Percentiles rank a stretch among this genome's conserved stretches.
Evolutionary conservation across 805 yeast genomes (phyloP).

Genomic region (Yarrowia sp.): DNA sequence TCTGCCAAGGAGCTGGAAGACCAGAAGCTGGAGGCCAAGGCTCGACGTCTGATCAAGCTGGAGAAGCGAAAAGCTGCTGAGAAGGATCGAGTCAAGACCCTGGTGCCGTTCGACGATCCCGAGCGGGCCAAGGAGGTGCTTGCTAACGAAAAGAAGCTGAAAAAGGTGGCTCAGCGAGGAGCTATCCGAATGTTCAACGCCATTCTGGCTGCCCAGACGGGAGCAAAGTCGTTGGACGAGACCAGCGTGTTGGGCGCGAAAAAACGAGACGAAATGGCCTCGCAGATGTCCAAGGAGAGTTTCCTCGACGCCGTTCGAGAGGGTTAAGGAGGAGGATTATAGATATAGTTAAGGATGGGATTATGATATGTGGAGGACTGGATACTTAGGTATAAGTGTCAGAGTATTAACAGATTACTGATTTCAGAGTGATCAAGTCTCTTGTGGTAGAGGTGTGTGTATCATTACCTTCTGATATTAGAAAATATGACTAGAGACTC

Average conservation of each 20-base stretch:
- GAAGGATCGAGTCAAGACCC: slow-evolving; percentile 60
- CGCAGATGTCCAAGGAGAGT: slow-evolving; percentile 82
- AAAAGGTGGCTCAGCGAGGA: slow-evolving; percentile 84
- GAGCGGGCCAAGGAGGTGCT: slow-evolving; percentile 52
- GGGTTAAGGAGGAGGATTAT: neutral
- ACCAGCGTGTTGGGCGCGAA: slow-evolving; percentile 28
- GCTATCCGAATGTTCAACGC: slow-evolving; percentile 83
- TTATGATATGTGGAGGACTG: no score
- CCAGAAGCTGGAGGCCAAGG: slow-evolving; percentile 79
- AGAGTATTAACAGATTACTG: no score
- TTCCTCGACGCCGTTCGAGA: slow-evolving; percentile 70
- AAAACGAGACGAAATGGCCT: slow-evolving; percentile 47
- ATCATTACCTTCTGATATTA: no score
- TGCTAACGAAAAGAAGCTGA: slow-evolving; percentile 64
- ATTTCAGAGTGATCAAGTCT: no score
- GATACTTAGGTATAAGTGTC: no score
- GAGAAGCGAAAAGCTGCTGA: slow-evolving; percentile 71
- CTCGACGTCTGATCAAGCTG: slow-evolving; percentile 60
- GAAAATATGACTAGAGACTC: no score
- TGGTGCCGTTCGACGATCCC: slow-evolving; percentile 62
- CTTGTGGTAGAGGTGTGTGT: no score
- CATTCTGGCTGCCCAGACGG: slow-evolving; percentile 69
- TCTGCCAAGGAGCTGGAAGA: slow-evolving; percentile 69
- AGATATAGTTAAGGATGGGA: neutral
- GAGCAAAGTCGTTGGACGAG: slow-evolving; percentile 42